Conservation (phyloP, 2,329 filamentous ascomycete species). For the Epichloe sp. region DNA sequence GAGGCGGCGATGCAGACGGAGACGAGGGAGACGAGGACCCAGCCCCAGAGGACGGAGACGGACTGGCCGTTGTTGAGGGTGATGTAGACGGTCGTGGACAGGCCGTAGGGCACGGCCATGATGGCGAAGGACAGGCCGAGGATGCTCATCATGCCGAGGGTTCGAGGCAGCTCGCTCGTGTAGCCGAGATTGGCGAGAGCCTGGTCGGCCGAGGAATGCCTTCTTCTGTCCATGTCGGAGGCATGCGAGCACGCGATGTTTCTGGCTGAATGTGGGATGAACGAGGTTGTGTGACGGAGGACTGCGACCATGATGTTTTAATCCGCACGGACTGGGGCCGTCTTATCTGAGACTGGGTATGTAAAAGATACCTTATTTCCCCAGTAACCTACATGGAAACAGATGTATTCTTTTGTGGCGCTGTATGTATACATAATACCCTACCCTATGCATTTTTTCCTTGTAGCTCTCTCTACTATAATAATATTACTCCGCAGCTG, state of each 20-base stretch:
- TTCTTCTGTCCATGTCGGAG: slow-evolving; percentile 2
- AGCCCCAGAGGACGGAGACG: slow-evolving; percentile 62
- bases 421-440: no score
- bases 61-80: slow-evolving; percentile 59
- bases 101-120: slow-evolving; percentile 36
- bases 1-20: slow-evolving; percentile 60
- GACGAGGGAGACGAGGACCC: slow-evolving; percentile 49
- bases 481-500: no score
- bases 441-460: no score
- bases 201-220: slow-evolving; percentile 20
- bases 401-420: no score
- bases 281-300: not conserved
- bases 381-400: no score
- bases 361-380: no score
- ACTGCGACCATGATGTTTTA: no score
- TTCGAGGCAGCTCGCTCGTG: slow-evolving; percentile 35
- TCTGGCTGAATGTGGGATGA: not conserved
- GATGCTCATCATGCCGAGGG: slow-evolving; percentile 36
- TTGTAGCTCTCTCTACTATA: no score
- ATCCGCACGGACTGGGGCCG: no score
- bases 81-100: slow-evolving; percentile 34
- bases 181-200: slow-evolving; percentile 35
- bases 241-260: not conserved
- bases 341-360: no score
- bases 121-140: slow-evolving; percentile 37